phyloP scores from a whole-genome alignment of 257 asterid species.

The Capsicum rhomboideum region DNA sequence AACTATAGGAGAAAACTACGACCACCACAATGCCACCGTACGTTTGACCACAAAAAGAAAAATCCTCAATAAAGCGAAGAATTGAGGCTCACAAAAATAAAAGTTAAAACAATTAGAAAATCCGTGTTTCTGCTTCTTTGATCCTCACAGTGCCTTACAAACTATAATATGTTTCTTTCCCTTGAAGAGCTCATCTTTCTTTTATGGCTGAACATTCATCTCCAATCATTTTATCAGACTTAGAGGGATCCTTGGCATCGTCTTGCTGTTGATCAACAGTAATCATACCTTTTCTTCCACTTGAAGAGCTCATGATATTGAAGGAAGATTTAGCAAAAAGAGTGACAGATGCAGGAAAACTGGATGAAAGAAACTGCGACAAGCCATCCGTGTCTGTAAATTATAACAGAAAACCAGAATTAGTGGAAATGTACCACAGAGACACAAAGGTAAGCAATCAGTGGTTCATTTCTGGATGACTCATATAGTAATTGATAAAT shows the following conservation, averaged over 20 bases:
- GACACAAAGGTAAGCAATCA: neutral
- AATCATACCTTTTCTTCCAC: constrained; percentile 14
- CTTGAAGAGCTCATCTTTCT: neutral
- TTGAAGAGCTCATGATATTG: constrained; percentile 44
- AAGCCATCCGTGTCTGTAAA: constrained; percentile 47
- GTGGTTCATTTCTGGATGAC: neutral
- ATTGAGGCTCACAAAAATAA: neutral
- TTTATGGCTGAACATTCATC: neutral
- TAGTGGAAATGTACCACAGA: neutral
- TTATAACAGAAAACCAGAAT: constrained; percentile 1
- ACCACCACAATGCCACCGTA: neutral
- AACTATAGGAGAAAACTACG: neutral
- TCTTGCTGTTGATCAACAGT: neutral
- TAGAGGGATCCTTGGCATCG: neutral
- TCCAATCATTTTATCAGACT: neutral
- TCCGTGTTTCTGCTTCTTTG: neutral
- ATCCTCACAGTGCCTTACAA: neutral
- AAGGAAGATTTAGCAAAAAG: constrained; percentile 33
- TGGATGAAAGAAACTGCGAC: constrained; percentile 27
- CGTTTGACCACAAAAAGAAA: no score
- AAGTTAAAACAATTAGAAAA: neutral
- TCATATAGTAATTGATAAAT: neutral
- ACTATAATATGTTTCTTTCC: neutral
- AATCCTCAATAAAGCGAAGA: neutral
- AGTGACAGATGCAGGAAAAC: constrained; percentile 28